These are phyloP conservation scores for Neopestalotiopsis clavispora DNA, from an alignment of 2,329 filamentous ascomycete species.

Conservation along the genomic window DNA sequence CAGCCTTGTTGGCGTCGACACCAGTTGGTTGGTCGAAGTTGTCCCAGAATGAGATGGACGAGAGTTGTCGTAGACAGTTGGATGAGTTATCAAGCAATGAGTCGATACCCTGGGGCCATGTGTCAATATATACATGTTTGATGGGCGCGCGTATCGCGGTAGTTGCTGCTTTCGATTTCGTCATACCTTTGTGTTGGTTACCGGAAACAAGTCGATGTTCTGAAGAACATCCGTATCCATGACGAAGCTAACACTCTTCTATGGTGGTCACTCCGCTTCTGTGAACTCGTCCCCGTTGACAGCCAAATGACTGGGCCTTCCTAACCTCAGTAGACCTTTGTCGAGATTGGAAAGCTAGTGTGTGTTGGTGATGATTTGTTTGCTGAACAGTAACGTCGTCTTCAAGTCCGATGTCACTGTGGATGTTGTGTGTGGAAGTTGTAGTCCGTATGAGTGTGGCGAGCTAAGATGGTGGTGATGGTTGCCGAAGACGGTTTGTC, in stretches of 20 bases:
- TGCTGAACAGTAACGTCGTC: background rate
- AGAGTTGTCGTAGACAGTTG: constrained; percentile 36
- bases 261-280: background rate
- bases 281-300: background rate
- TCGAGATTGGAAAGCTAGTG: background rate
- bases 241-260: constrained; percentile 27
- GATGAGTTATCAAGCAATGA: constrained; percentile 37
- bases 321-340: background rate
- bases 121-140: constrained; percentile 7
- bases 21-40: constrained; percentile 31
- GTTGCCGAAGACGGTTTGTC: background rate
- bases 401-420: background rate
- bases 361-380: background rate
- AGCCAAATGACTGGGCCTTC: background rate
- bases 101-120: constrained; percentile 31
- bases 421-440: background rate
- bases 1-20: constrained; percentile 26
- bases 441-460: background rate
- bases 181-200: constrained; percentile 37
- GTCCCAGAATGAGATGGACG: constrained; percentile 39
- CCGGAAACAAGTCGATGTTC: constrained; percentile 39
- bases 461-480: background rate
- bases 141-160: background rate
- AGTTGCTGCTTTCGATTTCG: constrained; percentile 17
- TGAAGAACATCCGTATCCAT: constrained; percentile 41